Percentiles rank a stretch among this genome's conserved stretches.
Conservation (phyloP, 495 filamentous ascomycete genomes). For the Pseudevernia furfuracea region DNA sequence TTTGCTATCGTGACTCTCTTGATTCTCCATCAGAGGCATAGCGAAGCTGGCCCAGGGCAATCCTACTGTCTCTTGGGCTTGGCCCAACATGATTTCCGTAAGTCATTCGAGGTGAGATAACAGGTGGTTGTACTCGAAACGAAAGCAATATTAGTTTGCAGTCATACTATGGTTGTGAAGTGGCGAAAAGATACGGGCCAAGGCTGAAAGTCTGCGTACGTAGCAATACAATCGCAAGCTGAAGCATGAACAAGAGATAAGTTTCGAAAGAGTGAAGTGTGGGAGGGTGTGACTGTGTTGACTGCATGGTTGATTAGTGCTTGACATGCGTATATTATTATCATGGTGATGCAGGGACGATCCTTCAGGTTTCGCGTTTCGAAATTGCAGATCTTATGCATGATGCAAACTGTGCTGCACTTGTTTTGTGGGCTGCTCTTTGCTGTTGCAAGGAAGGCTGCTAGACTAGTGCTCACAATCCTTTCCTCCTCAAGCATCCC, state of each 20-base stretch:
- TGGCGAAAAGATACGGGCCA: background rate
- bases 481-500: too few relatives aligned
- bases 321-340: background rate
- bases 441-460: too few relatives aligned
- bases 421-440: background rate
- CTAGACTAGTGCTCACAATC: too few relatives aligned
- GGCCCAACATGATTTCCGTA: background rate
- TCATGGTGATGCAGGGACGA: background rate
- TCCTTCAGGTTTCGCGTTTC: background rate
- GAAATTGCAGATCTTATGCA: background rate
- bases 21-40: background rate
- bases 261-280: background rate
- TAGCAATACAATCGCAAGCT: background rate
- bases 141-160: background rate
- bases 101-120: background rate
- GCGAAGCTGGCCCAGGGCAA: background rate
- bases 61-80: background rate
- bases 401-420: background rate
- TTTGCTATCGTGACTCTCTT: background rate
- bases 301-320: background rate
- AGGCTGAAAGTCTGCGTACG: background rate
- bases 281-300: background rate
- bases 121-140: background rate
- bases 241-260: background rate
- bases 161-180: background rate